A percentile compares a stretch with the other conserved stretches of the same genome.
Evolutionary conservation across 192 early-diverging fungal species (phyloP).

Genomic region (Funneliformis geosporum): DNA sequence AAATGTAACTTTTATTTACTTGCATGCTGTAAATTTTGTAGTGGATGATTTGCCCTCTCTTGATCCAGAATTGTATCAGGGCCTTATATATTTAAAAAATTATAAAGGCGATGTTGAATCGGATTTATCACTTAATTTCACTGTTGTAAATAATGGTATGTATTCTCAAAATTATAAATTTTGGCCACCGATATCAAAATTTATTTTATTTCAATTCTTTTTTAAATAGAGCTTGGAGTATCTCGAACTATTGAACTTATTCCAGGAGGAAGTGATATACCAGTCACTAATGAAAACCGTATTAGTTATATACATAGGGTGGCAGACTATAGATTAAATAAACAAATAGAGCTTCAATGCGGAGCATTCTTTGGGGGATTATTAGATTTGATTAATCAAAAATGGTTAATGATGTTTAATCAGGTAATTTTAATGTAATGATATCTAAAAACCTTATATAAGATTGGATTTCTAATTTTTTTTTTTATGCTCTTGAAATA

Average conservation of each 20-base stretch:
- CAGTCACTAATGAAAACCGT: conserved; percentile 85
- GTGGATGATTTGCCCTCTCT: conserved; percentile 80
- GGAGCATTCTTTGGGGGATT: conserved; percentile 85
- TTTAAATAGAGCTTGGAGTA: conserved; percentile 43
- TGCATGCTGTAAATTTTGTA: conserved; percentile 21
- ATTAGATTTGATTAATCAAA: conserved; percentile 78
- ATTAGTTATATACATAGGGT: conserved; percentile 85
- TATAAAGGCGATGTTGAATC: conserved; percentile 66
- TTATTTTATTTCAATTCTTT: background rate
- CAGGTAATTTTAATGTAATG: conserved; percentile 45
- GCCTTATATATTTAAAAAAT: conserved; percentile 72
- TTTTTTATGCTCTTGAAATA: conserved; percentile 34
- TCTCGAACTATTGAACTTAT: conserved; percentile 68
- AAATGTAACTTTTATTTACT: background rate
- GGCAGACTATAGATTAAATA: conserved; percentile 87
- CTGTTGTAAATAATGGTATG: conserved; percentile 62
- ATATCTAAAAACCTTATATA: background rate
- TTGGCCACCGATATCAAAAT: background rate
- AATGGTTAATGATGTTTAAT: conserved; percentile 93
- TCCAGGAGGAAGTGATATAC: conserved; percentile 69
- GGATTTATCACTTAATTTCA: conserved; percentile 74
- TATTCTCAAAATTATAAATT: background rate
- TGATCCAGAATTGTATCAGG: conserved; percentile 77
- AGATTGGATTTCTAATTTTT: background rate
- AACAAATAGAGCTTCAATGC: conserved; percentile 74